phyloP scores from a whole-genome alignment of 805 yeast species.

The Spathaspora hagerdaliae region DNA sequence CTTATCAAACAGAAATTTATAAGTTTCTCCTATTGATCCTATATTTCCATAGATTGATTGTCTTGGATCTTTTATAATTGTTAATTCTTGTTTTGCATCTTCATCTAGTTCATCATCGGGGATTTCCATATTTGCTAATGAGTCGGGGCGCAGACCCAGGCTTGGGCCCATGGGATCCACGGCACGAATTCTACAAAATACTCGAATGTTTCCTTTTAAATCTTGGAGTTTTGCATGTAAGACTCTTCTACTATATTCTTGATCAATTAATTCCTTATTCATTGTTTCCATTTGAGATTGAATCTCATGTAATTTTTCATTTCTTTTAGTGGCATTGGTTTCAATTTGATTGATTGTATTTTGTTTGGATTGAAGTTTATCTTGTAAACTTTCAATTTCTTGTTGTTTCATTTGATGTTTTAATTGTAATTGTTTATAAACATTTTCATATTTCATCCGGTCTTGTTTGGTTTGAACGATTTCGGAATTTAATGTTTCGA shows the following conservation, averaged over 20 bases:
- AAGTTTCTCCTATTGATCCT: slow-evolving; percentile 3
- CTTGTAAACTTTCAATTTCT: slow-evolving; percentile 13
- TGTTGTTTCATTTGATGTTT: slow-evolving; percentile 9
- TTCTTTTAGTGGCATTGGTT: slow-evolving; percentile 2
- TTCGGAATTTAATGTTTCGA: slow-evolving; percentile 1
- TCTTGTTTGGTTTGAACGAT: neutral
- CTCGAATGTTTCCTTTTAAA: slow-evolving; percentile 87
- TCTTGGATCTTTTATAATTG: slow-evolving; percentile 15
- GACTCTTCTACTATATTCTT: slow-evolving; percentile 55
- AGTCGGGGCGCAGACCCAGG: no score
- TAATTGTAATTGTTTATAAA: slow-evolving; percentile 3
- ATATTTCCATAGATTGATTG: neutral
- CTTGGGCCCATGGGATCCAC: no score
- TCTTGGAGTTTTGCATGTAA: slow-evolving; percentile 79
- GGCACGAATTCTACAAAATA: slow-evolving; percentile 84
- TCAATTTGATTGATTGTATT: slow-evolving; percentile 7
- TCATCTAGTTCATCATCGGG: slow-evolving; percentile 26
- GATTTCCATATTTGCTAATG: slow-evolving; percentile 13
- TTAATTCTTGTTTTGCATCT: slow-evolving; percentile 32
- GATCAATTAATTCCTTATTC: slow-evolving; percentile 37
- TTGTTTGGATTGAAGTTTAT: slow-evolving; percentile 8
- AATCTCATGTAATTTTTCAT: slow-evolving; percentile 5
- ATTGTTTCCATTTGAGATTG: slow-evolving; percentile 7
- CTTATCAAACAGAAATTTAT: slow-evolving; percentile 68
- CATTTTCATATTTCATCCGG: neutral